Evolutionary conservation across 768 basidiomycete species (phyloP).

Genomic region (Russula griseocarnosa): DNA sequence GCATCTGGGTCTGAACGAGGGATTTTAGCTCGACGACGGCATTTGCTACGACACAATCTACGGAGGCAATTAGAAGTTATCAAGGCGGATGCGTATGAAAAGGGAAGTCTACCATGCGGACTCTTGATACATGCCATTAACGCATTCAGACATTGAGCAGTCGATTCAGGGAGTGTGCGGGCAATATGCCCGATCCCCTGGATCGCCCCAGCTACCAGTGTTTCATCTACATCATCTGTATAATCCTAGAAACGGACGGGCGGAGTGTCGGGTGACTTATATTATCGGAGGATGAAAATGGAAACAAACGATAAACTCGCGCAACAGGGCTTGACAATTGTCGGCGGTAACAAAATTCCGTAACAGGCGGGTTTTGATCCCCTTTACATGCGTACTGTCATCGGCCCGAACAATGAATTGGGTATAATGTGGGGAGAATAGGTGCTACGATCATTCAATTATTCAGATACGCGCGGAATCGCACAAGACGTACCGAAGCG

Average conservation of each 20-base stretch:
- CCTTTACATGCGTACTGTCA: slow-evolving; percentile 64
- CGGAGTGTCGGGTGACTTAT: not conserved
- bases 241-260: slow-evolving; percentile 55
- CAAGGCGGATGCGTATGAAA: slow-evolving; percentile 6
- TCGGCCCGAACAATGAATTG: slow-evolving; percentile 67
- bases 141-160: slow-evolving; percentile 66
- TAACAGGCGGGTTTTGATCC: slow-evolving; percentile 71
- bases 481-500: slow-evolving; percentile 53
- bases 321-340: slow-evolving; percentile 66
- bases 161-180: slow-evolving; percentile 59
- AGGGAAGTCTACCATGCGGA: slow-evolving; percentile 46
- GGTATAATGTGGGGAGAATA: slow-evolving; percentile 59
- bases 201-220: slow-evolving; percentile 67
- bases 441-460: slow-evolving; percentile 40
- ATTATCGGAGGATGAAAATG: slow-evolving; percentile 8
- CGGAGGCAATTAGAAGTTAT: not conserved
- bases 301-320: slow-evolving; percentile 76
- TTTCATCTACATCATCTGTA: slow-evolving; percentile 71
- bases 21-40: slow-evolving; percentile 84
- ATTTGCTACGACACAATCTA: slow-evolving; percentile 73
- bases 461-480: not conserved
- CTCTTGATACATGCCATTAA: slow-evolving; percentile 80
- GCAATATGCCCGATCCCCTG: slow-evolving; percentile 77
- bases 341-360: slow-evolving; percentile 59
- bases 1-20: slow-evolving; percentile 68